Evolutionary conservation across 73 alveolate genomes (phyloP), one percentile per base, ranked within the genome.

Genomic region (Stentor roeselii): DNA sequence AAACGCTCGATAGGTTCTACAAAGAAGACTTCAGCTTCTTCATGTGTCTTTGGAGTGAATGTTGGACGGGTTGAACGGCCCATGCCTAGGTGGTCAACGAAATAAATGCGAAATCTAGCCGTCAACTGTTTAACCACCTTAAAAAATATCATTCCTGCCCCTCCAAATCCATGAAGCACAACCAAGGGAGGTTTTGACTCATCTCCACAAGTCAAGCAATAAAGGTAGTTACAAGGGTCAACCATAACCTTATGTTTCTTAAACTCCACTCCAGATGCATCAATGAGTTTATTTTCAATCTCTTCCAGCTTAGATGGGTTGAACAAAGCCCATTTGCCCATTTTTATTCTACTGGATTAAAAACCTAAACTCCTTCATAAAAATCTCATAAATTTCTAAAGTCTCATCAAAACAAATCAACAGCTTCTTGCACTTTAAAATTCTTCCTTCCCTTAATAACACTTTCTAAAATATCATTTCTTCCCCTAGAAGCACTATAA

Each of bases 81-180:
- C 95, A 88, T 83, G 32, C 98, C 98, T 3, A 90, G 84, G 36
- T 90, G 77, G 76, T 93, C 98, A 15, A 93, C 89, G 60, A 88
- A 59, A 74, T 78, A 75, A n/a, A 92, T 82, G 31, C 85, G 84
- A 60, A 39, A 91, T 59, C 86, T 75, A 40, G 83, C 76, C n/a
- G 78, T 60, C 3, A 93, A 67, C 11, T 34, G 60, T 59, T 84
- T 76, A 2, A 87, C 60, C 11, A 42, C 35, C 36, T 82, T 84
- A 60, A 59, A 87, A 39, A 87, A 87, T 27, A 87, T 58, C 35
- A 67, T 2, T 0, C 86, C 86, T 4, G 87, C n/a, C 11, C 87
- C 89, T 27, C 84, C 84, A 61, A 37, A 87, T 0, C 93, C 93
- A 60, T 87, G 88, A 3, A 87, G 39, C 21, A 87, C 3, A 27